These are phyloP conservation scores for Penicillium silybi DNA, from an alignment of 495 filamentous ascomycete species.

Conservation along the genomic window DNA sequence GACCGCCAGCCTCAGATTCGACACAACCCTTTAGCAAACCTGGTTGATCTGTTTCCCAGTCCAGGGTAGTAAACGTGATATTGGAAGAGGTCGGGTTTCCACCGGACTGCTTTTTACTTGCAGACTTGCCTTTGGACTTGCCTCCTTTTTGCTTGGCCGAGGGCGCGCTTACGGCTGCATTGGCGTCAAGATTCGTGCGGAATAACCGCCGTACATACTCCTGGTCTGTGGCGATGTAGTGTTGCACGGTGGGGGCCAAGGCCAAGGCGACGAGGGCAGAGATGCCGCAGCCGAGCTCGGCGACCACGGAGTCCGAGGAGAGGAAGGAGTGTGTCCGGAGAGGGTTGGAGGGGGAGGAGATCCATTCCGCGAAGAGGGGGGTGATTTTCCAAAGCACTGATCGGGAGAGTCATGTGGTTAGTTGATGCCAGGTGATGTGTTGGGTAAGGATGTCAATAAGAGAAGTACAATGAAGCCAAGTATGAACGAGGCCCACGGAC, in stretches of 20 bases:
- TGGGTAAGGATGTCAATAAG: not conserved
- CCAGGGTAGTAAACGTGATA: slow-evolving; percentile 40
- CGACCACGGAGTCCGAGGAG: slow-evolving; percentile 49
- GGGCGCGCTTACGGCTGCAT: slow-evolving; percentile 26
- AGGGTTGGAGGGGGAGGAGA: slow-evolving; percentile 58
- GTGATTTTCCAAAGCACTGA: slow-evolving; percentile 90
- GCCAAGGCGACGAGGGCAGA: slow-evolving; percentile 68
- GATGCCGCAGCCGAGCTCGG: slow-evolving; percentile 88
- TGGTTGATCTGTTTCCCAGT: slow-evolving; percentile 44
- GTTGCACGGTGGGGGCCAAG: slow-evolving; percentile 55
- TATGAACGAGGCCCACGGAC: not conserved
- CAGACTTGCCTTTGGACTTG: slow-evolving; percentile 14
- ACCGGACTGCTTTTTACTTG: slow-evolving; percentile 14
- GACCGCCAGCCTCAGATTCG: slow-evolving; percentile 3
- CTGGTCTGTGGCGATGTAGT: slow-evolving; percentile 85
- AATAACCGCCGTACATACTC: slow-evolving; percentile 74
- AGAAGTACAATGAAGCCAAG: not conserved
- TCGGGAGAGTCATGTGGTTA: not conserved
- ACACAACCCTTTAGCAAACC: slow-evolving; percentile 28
- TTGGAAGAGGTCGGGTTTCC: slow-evolving; percentile 14
- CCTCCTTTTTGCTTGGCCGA: not conserved
- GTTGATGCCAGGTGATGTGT: not conserved
- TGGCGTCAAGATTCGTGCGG: slow-evolving; percentile 69
- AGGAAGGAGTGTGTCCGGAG: slow-evolving; percentile 60
- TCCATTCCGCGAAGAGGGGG: slow-evolving; percentile 79